A percentile compares a stretch with the other conserved stretches of the same genome.
phyloP scores from a whole-genome alignment of 345 rosid genomes.

The Jatropha curcas region DNA sequence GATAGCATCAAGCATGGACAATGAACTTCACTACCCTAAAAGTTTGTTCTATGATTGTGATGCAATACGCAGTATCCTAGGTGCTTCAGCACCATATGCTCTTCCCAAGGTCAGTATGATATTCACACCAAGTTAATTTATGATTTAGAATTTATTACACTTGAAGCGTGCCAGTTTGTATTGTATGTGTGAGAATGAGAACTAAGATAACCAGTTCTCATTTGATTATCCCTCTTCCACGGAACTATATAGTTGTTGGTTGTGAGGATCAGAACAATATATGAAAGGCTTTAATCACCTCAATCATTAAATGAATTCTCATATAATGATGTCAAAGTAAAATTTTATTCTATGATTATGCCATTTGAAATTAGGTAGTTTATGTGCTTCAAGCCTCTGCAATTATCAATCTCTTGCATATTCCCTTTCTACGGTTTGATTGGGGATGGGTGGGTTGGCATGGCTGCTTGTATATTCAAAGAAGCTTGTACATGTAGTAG shows the following conservation, averaged over 20 bases:
- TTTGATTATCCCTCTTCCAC: neutral
- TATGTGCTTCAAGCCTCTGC: too few relatives aligned
- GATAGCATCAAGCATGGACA: conserved; percentile 74
- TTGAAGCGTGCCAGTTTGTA: neutral
- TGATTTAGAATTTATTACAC: neutral
- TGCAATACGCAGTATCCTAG: conserved; percentile 69
- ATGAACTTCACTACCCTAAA: conserved; percentile 64
- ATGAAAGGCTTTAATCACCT: neutral
- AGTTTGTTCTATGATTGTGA: conserved; percentile 81
- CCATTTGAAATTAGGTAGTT: too few relatives aligned
- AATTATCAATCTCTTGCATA: too few relatives aligned
- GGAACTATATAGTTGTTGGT: neutral
- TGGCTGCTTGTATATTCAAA: too few relatives aligned
- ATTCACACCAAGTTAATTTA: neutral
- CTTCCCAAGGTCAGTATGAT: conserved; percentile 78
- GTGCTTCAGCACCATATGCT: conserved; percentile 75
- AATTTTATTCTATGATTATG: too few relatives aligned
- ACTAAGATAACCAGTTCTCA: neutral
- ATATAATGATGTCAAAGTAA: neutral
- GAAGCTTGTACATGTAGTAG: too few relatives aligned
- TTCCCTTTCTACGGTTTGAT: too few relatives aligned
- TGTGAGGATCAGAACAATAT: neutral
- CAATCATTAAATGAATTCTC: neutral
- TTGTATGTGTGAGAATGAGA: neutral
- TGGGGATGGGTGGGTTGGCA: too few relatives aligned